These are phyloP conservation scores for Hordeum pubiflorum DNA, from an alignment of 202 grass and related monocot genomes.

Conservation along the genomic window DNA sequence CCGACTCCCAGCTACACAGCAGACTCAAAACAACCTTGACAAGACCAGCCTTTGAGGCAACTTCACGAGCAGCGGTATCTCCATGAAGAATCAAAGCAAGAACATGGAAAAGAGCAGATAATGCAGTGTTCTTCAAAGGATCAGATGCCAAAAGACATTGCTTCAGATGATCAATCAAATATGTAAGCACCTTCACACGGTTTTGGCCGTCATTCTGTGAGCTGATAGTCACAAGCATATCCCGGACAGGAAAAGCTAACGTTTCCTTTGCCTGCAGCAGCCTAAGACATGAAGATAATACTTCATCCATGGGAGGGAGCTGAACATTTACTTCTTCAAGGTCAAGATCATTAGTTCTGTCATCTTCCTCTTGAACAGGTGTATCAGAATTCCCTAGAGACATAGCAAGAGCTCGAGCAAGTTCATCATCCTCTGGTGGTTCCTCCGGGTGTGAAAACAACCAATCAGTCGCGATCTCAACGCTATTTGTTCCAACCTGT, in stretches of 20 bases:
- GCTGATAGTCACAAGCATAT: conserved; percentile 88
- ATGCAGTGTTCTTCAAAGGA: conserved; percentile 36
- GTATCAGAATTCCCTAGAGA: conserved; percentile 79
- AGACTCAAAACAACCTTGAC: conserved; percentile 78
- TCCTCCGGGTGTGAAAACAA: conserved; percentile 94
- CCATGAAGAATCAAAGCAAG: conserved; percentile 95
- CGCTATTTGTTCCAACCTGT: conserved; percentile 90
- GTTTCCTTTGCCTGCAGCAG: conserved; percentile 75
- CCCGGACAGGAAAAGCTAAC: conserved; percentile 84
- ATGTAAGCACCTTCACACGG: conserved; percentile 64
- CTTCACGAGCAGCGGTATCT: conserved; percentile 66
- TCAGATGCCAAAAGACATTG: conserved; percentile 40
- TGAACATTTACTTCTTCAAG: conserved; percentile 77
- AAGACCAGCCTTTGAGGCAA: conserved; percentile 68
- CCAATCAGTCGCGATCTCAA: conserved; percentile 97
- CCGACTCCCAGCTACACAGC: conserved; percentile 65
- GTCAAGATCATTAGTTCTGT: conserved; percentile 44
- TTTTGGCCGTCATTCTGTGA: conserved; percentile 92
- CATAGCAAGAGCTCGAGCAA: conserved; percentile 95
- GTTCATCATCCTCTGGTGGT: conserved; percentile 94
- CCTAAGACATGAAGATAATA: conserved; percentile 65
- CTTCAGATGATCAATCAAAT: conserved; percentile 89
- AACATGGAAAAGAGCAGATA: conserved; percentile 84
- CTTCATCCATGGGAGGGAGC: conserved; percentile 82
- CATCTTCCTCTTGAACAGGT: conserved; percentile 50